These are phyloP conservation scores for Tylopilus cervinicoccineus DNA, from an alignment of 768 basidiomycete genomes.

Conservation along the genomic window DNA sequence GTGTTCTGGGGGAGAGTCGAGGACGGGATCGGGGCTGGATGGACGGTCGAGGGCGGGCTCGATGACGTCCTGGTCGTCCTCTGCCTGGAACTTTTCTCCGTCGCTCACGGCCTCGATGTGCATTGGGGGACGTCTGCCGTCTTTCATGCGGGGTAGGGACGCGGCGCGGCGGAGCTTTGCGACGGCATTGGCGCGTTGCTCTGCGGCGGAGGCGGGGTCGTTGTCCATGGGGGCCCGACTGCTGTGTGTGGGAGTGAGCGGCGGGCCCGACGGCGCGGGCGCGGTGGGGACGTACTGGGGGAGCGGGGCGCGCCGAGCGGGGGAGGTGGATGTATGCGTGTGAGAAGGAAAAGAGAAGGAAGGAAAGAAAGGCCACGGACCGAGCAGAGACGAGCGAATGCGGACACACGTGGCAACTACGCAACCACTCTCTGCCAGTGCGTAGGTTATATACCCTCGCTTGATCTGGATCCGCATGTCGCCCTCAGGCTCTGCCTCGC, in stretches of 20 bases:
- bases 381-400: slow-evolving; percentile 7
- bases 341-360: not conserved
- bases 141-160: slow-evolving; percentile 87
- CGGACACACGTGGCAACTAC: slow-evolving; percentile 14
- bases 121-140: slow-evolving; percentile 85
- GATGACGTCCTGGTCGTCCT: slow-evolving; percentile 28
- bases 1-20: slow-evolving; percentile 27
- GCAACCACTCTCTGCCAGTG: not conserved
- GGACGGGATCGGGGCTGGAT: slow-evolving; percentile 21
- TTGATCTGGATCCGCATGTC: slow-evolving; percentile 24
- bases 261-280: not conserved
- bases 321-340: slow-evolving; percentile 11
- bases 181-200: slow-evolving; percentile 84
- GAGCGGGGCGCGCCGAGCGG: not conserved
- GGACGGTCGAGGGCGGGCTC: slow-evolving; percentile 7
- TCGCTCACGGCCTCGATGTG: slow-evolving; percentile 80
- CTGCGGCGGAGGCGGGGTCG: slow-evolving; percentile 47
- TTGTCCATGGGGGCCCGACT: slow-evolving; percentile 28
- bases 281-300: slow-evolving; percentile 2
- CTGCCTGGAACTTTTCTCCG: slow-evolving; percentile 56
- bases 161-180: slow-evolving; percentile 91
- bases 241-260: not conserved
- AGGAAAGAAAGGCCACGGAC: slow-evolving; percentile 4
- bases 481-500: slow-evolving; percentile 26
- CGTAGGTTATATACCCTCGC: slow-evolving; percentile 13